These are phyloP conservation scores for Mallotus repandus DNA, from an alignment of 441 rosid species.

Conservation along the genomic window DNA sequence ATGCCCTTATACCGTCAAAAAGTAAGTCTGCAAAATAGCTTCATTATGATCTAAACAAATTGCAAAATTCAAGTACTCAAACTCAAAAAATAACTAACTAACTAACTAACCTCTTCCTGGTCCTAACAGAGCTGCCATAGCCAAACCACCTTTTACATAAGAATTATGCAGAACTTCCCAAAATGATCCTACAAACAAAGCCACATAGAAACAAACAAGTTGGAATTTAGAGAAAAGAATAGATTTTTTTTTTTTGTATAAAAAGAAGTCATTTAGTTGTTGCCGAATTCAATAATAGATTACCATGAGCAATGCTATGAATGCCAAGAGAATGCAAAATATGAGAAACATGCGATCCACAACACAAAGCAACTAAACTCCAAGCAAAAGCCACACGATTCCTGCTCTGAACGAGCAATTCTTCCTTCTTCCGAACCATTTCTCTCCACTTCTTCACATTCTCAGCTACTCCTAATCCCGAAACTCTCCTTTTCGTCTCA, in stretches of 20 bases:
- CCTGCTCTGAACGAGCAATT: conserved; percentile 65
- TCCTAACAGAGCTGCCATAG: conserved; percentile 79
- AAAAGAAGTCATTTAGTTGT: too few species aligned
- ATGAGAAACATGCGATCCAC: conserved; percentile 92
- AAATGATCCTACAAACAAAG: conserved; percentile 49
- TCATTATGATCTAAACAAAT: conserved; percentile 10
- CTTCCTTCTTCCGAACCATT: conserved; percentile 71
- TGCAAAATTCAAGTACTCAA: background rate
- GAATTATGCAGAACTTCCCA: conserved; percentile 79
- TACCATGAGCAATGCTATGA: conserved; percentile 77
- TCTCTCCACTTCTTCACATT: conserved; percentile 77
- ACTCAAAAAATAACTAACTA: conserved; percentile 8
- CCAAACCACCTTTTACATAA: conserved; percentile 84
- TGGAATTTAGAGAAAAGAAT: too few species aligned
- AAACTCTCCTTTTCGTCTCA: conserved; percentile 65
- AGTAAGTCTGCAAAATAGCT: conserved; percentile 58
- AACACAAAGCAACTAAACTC: conserved; percentile 91
- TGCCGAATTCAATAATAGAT: background rate
- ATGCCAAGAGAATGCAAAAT: conserved; percentile 80
- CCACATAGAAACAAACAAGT: conserved; percentile 8
- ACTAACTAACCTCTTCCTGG: conserved; percentile 84
- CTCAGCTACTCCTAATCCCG: conserved; percentile 69
- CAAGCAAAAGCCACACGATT: conserved; percentile 86
- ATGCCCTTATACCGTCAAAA: conserved; percentile 78
- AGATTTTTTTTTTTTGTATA: too few species aligned